phyloP scores from a whole-genome alignment of 2,329 filamentous ascomycete species.

The Ascochyta viciae-villosae region DNA sequence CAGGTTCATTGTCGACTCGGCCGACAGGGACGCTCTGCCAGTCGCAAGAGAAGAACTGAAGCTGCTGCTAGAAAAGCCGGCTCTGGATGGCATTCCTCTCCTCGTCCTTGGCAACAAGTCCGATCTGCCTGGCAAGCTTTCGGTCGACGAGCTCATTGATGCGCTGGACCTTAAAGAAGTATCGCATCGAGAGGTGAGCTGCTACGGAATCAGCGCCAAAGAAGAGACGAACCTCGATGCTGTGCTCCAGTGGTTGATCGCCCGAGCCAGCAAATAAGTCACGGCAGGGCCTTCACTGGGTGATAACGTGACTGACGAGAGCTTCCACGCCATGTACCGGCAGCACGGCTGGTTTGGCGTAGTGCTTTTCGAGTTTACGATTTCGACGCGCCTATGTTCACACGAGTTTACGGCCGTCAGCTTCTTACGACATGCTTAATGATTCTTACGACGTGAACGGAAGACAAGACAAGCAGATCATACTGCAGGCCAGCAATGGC shows the following conservation, averaged over 20 bases:
- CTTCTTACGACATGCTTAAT: conserved; percentile 56
- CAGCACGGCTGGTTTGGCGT: conserved; percentile 27
- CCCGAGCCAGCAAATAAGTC: conserved; percentile 68
- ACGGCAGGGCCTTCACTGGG: conserved; percentile 16
- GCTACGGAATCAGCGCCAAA: conserved; percentile 98
- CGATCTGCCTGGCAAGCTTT: conserved; percentile 87
- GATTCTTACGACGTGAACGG: conserved; percentile 60
- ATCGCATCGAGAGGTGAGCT: conserved; percentile 91
- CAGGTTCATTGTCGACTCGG: conserved; percentile 95
- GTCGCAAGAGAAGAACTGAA: conserved; percentile 93
- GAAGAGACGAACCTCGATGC: conserved; percentile 98
- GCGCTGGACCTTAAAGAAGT: conserved; percentile 88
- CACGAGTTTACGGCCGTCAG: conserved; percentile 44
- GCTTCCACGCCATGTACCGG: conserved; percentile 30
- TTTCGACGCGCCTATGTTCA: conserved; percentile 47
- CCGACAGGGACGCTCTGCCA: conserved; percentile 80
- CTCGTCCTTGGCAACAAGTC: conserved; percentile 97
- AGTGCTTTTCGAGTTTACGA: conserved; percentile 40
- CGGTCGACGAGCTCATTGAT: conserved; percentile 95
- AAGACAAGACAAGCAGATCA: conserved; percentile 57
- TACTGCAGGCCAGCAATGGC: conserved; percentile 58
- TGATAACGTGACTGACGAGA: conserved; percentile 35
- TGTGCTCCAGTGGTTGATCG: conserved; percentile 95
- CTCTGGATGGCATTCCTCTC: conserved; percentile 87
- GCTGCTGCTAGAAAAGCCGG: conserved; percentile 81